A percentile compares a stretch with the other conserved stretches of the same genome.
Evolutionary conservation across 805 yeast species (phyloP).

Genomic region (Saccharomycopsis sp.): DNA sequence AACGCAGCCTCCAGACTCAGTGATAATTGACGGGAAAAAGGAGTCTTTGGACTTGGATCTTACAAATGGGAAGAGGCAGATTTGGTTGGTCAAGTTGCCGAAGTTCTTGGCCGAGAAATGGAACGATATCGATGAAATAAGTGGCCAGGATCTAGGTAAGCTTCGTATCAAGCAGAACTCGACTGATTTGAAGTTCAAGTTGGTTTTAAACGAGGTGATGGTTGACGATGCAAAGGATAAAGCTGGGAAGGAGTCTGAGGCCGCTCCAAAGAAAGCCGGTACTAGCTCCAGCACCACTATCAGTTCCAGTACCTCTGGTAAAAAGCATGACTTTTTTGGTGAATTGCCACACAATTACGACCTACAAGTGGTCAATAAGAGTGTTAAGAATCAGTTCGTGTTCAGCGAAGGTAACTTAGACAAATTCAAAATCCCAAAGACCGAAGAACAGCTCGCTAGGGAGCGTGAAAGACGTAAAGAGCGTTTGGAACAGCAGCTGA

Average conservation of each 20-base stretch:
- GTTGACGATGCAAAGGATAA: conserved; percentile 5
- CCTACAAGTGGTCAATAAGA: conserved; percentile 66
- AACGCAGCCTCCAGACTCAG: conserved; percentile 24
- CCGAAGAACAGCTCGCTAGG: conserved; percentile 29
- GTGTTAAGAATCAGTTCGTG: conserved; percentile 78
- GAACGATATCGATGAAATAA: conserved; percentile 53
- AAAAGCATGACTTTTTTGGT: conserved; percentile 31
- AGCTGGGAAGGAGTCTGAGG: background rate
- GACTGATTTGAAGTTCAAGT: conserved; percentile 42
- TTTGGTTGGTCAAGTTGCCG: conserved; percentile 92
- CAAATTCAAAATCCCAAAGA: conserved; percentile 23
- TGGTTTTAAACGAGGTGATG: conserved; percentile 42
- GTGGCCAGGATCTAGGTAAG: conserved; percentile 75
- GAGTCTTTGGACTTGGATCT: conserved; percentile 78
- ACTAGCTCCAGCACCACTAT: background rate
- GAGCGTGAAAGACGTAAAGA: conserved; percentile 31
- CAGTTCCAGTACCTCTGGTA: background rate
- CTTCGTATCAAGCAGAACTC: conserved; percentile 61
- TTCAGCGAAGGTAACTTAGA: conserved; percentile 79
- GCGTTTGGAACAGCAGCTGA: conserved; percentile 34
- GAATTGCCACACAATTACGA: conserved; percentile 82
- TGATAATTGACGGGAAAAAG: conserved; percentile 27
- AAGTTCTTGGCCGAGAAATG: conserved; percentile 78
- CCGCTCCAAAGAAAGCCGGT: background rate
- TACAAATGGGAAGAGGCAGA: conserved; percentile 53